These are phyloP conservation scores for Exophiala sp. DNA, from an alignment of 2,329 filamentous ascomycete species.

Conservation along the genomic window DNA sequence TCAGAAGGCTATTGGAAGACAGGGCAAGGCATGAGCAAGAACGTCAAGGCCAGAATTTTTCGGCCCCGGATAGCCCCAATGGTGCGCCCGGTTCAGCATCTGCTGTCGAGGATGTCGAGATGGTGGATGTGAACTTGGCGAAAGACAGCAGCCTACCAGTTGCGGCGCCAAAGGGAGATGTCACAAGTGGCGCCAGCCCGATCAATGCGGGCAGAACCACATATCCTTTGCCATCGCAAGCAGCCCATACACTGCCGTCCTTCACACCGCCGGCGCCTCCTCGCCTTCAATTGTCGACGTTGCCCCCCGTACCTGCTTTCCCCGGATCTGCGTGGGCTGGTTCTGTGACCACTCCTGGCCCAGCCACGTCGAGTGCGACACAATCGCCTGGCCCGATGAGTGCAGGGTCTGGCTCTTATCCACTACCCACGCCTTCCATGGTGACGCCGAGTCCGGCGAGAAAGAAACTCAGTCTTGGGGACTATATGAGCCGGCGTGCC, in stretches of 20 bases:
- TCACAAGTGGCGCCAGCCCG: constrained; percentile 11
- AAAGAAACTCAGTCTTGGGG: constrained; percentile 47
- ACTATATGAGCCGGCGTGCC: constrained; percentile 41
- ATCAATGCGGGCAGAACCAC: constrained; percentile 14
- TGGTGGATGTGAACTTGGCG: constrained; percentile 38
- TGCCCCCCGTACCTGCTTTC: constrained; percentile 29
- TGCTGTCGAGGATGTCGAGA: constrained; percentile 39
- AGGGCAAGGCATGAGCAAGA: constrained; percentile 34
- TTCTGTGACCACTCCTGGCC: constrained; percentile 26
- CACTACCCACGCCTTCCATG: constrained; percentile 28
- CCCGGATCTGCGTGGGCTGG: constrained; percentile 30
- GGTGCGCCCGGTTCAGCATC: constrained; percentile 21
- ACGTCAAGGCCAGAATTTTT: constrained; percentile 18
- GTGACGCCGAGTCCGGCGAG: constrained; percentile 45
- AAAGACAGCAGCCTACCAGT: constrained; percentile 4
- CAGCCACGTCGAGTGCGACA: constrained; percentile 25
- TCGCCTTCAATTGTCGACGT: constrained; percentile 36
- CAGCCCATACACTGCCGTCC: neutral
- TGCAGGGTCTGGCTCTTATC: constrained; percentile 29
- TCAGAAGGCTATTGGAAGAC: constrained; percentile 40
- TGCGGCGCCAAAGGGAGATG: constrained; percentile 3
- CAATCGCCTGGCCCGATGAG: constrained; percentile 32
- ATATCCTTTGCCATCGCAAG: constrained; percentile 12
- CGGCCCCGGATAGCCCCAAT: constrained; percentile 1
- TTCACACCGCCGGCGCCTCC: constrained; percentile 28